Conservation (phyloP, 257 asterid species). For the Linderniella brevidens region DNA sequence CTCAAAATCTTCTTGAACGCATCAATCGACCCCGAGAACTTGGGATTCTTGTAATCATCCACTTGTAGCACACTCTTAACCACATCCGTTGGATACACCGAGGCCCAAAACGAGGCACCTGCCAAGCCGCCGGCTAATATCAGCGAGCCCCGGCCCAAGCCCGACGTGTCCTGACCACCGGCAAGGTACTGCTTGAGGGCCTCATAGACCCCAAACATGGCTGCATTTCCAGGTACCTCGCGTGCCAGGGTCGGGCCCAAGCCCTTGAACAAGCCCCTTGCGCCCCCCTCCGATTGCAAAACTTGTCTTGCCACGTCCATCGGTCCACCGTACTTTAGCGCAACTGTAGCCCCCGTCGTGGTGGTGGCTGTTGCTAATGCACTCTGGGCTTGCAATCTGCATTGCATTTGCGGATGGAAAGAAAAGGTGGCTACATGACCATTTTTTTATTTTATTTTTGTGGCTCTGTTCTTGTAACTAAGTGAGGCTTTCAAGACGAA, state of each 20-base stretch:
- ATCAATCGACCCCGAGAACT: constrained; percentile 45
- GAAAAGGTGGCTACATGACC: no score
- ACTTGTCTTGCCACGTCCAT: constrained; percentile 74
- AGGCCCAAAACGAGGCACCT: constrained; percentile 58
- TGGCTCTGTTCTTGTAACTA: no score
- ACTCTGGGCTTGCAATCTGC: constrained; percentile 81
- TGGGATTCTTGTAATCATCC: constrained; percentile 62
- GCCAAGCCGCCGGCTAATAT: constrained; percentile 68
- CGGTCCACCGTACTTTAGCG: constrained; percentile 58
- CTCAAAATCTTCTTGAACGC: constrained; percentile 56
- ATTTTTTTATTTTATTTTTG: no score
- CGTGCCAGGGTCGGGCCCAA: constrained; percentile 60
- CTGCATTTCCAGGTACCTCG: constrained; percentile 75
- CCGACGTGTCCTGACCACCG: constrained; percentile 53
- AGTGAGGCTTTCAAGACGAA: no score
- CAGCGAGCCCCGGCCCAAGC: constrained; percentile 50
- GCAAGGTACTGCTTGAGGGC: constrained; percentile 52
- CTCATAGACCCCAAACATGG: constrained; percentile 76
- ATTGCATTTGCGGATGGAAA: no score
- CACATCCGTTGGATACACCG: constrained; percentile 68
- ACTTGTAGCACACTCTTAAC: constrained; percentile 69
- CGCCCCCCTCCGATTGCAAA: constrained; percentile 46
- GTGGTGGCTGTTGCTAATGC: constrained; percentile 27
- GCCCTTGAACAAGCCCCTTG: constrained; percentile 63
- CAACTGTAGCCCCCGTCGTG: constrained; percentile 18